Percentiles rank a stretch among this genome's conserved stretches.
Conservation (phyloP, 2,329 filamentous ascomycete species). For the Celoporthe dispersa region DNA sequence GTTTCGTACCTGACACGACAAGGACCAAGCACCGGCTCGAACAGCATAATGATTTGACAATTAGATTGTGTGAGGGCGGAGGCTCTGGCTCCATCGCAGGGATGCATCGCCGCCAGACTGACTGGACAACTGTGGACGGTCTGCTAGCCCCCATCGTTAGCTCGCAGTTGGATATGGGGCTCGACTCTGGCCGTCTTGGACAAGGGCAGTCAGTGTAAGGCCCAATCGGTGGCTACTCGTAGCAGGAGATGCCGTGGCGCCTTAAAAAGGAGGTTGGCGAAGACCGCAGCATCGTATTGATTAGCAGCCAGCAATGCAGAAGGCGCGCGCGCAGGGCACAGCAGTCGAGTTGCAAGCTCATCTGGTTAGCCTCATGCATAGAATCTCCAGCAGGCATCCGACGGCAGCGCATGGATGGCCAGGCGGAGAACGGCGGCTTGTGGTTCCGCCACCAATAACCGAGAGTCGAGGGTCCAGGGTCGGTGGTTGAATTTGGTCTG, state of each 20-base stretch:
- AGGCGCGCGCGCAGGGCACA: neutral
- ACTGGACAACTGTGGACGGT: constrained; percentile 13
- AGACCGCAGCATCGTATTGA: neutral
- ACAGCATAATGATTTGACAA: constrained; percentile 17
- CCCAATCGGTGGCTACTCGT: neutral
- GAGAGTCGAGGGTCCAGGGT: constrained; percentile 1
- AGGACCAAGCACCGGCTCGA: constrained; percentile 11
- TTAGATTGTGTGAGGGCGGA: constrained; percentile 17
- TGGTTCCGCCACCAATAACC: constrained; percentile 4
- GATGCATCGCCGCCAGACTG: constrained; percentile 2
- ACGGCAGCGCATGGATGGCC: neutral
- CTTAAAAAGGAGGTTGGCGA: neutral
- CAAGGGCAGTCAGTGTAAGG: constrained; percentile 24
- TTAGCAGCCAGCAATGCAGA: neutral
- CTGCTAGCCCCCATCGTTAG: constrained; percentile 11
- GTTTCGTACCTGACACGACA: constrained; percentile 13
- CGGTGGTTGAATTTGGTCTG: neutral
- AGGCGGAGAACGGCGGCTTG: constrained; percentile 3
- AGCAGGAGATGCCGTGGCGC: neutral
- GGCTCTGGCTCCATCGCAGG: neutral
- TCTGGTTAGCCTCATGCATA: constrained; percentile 6
- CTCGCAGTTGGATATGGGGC: neutral
- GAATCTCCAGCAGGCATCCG: neutral
- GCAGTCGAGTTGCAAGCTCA: constrained; percentile 3
- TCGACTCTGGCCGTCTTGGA: constrained; percentile 8